phyloP scores from a whole-genome alignment of 768 basidiomycete species.

The Tulasnella calospora region DNA sequence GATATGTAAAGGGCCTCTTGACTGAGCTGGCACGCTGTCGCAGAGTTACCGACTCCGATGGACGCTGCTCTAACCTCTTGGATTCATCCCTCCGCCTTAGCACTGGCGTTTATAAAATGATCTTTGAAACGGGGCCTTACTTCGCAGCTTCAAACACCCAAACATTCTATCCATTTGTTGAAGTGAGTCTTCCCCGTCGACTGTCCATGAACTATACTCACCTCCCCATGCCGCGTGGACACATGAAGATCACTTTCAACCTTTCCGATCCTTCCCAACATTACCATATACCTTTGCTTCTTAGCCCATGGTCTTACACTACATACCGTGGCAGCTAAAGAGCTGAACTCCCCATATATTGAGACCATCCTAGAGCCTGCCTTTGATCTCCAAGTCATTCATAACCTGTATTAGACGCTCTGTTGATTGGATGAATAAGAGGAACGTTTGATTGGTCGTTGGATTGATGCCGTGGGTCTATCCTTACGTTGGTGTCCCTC shows the following conservation, averaged over 20 bases:
- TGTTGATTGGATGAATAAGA: not conserved
- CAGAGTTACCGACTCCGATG: conserved; percentile 75
- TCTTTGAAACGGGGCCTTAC: conserved; percentile 79
- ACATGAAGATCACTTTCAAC: conserved; percentile 65
- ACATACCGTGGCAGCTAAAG: conserved; percentile 79
- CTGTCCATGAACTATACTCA: not conserved
- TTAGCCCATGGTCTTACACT: conserved; percentile 87
- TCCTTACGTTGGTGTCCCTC: not conserved
- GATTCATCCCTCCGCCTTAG: conserved; percentile 48
- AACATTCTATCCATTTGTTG: conserved; percentile 88
- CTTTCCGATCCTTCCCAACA: conserved; percentile 71
- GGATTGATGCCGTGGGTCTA: not conserved
- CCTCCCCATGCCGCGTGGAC: not conserved
- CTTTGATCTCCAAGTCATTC: not conserved
- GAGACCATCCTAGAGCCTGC: not conserved
- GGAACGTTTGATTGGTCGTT: not conserved
- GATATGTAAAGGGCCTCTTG: not conserved
- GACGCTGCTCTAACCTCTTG: conserved; percentile 74
- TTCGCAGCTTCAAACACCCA: conserved; percentile 58
- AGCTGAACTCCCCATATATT: not conserved
- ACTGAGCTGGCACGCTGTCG: not conserved
- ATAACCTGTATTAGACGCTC: not conserved
- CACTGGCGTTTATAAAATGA: conserved; percentile 73
- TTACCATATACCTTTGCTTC: conserved; percentile 85
- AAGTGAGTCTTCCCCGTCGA: conserved; percentile 48